Evolutionary conservation across 2,329 filamentous ascomycete genomes (phyloP).

Genomic region (Hypoxylon sp.): DNA sequence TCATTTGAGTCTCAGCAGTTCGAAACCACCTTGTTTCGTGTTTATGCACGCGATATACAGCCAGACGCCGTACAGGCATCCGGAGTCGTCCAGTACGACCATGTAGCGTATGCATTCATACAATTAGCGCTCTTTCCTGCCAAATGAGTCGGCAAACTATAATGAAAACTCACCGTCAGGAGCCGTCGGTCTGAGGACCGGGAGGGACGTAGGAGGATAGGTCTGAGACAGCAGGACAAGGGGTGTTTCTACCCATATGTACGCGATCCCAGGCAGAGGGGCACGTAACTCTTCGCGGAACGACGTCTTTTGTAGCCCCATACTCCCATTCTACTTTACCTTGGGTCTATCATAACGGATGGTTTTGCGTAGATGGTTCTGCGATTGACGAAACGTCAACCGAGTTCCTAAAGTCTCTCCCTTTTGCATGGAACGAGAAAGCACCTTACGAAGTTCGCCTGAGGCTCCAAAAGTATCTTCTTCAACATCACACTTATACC

Average conservation of each 20-base stretch:
- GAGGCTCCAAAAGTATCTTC: neutral
- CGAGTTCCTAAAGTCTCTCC: neutral
- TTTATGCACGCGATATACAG: neutral
- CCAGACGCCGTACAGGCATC: neutral
- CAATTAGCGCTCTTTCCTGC: neutral
- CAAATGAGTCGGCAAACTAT: neutral
- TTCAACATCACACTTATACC: neutral
- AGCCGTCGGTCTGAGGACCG: no score
- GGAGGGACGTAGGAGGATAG: no score
- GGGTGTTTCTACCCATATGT: no score
- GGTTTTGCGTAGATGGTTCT: neutral
- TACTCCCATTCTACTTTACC: neutral
- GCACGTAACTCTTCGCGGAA: no score
- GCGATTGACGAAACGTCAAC: neutral
- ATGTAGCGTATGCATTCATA: neutral
- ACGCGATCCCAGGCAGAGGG: no score
- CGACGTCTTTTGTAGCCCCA: no score
- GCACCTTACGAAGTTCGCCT: neutral
- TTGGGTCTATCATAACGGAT: neutral
- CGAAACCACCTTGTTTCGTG: neutral
- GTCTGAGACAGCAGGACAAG: no score
- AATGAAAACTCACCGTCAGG: no score
- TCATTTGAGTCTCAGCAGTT: neutral
- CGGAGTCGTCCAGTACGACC: neutral
- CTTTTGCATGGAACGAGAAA: neutral